Conservation (phyloP, 2,329 filamentous ascomycete genomes). For the Lachnellula occidentalis region DNA sequence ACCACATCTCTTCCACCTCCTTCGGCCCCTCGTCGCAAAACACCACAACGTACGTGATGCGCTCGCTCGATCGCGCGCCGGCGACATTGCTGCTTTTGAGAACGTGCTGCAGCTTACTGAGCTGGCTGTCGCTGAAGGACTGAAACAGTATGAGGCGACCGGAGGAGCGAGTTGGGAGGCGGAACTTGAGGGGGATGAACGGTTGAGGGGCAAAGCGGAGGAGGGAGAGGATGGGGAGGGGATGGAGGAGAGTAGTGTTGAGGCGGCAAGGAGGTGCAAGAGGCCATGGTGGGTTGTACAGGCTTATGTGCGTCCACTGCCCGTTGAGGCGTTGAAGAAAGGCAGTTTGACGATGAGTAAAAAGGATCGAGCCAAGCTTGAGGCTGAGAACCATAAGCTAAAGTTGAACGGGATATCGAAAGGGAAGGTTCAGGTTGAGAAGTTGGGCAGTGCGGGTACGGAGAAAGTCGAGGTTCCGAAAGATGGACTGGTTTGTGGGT, state of each 20-base stretch:
- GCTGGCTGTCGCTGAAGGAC: constrained; percentile 62
- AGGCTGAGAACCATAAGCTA: constrained; percentile 15
- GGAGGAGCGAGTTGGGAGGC: constrained; percentile 45
- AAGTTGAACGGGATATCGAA: neutral
- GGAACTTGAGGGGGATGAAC: constrained; percentile 27
- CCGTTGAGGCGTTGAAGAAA: constrained; percentile 79
- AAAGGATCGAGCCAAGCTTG: constrained; percentile 51
- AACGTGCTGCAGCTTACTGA: constrained; percentile 72
- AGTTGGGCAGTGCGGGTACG: neutral
- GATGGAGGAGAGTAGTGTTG: constrained; percentile 51
- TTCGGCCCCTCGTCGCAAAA: constrained; percentile 72
- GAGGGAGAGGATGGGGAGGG: constrained; percentile 29
- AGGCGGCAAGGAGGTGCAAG: constrained; percentile 66
- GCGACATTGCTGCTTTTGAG: constrained; percentile 74
- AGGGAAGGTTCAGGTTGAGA: constrained; percentile 13
- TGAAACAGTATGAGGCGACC: constrained; percentile 60
- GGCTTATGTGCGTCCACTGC: constrained; percentile 78
- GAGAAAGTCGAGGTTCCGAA: constrained; percentile 23
- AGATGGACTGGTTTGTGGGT: constrained; percentile 25
- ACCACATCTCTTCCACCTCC: constrained; percentile 86
- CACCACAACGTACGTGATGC: constrained; percentile 82
- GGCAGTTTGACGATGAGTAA: constrained; percentile 71
- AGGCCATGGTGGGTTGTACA: constrained; percentile 89
- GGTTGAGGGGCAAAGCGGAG: constrained; percentile 30
- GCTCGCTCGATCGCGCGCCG: constrained; percentile 62